phyloP scores from a whole-genome alignment of 768 basidiomycete genomes.

The Tulasnella calospora region DNA sequence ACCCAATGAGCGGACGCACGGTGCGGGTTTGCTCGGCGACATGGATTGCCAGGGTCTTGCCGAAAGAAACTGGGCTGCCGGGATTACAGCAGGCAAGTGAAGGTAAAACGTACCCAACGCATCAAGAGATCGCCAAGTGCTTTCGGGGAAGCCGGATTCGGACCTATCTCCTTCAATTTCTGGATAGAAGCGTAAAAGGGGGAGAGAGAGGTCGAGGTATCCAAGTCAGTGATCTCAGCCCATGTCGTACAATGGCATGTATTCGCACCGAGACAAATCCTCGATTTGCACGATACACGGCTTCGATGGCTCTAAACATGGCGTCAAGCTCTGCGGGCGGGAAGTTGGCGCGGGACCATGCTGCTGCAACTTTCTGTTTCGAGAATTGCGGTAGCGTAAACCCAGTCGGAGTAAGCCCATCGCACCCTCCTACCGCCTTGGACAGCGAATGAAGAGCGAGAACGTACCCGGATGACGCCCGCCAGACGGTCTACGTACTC shows the following conservation, averaged over 20 bases:
- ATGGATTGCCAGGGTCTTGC: conserved; percentile 7
- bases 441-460: neutral
- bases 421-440: neutral
- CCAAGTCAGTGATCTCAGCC: conserved; percentile 8
- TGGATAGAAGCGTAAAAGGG: conserved; percentile 36
- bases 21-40: conserved; percentile 7
- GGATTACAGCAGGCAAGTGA: neutral
- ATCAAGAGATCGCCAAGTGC: conserved; percentile 92
- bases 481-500: conserved; percentile 85
- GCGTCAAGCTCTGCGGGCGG: conserved; percentile 86
- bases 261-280: conserved; percentile 61
- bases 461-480: conserved; percentile 82
- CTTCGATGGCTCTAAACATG: conserved; percentile 93
- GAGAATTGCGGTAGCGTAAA: neutral
- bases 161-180: conserved; percentile 93
- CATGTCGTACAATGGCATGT: neutral
- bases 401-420: neutral
- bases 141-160: conserved; percentile 87
- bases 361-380: conserved; percentile 86
- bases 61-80: neutral
- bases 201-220: neutral
- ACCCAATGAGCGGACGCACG: neutral
- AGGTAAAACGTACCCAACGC: conserved; percentile 67
- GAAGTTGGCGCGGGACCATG: conserved; percentile 93
- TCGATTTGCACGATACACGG: conserved; percentile 88